Percentiles rank a stretch among this genome's conserved stretches.
phyloP scores from a whole-genome alignment of 352 stramenopile genomes.

The Pythium aquatile region DNA sequence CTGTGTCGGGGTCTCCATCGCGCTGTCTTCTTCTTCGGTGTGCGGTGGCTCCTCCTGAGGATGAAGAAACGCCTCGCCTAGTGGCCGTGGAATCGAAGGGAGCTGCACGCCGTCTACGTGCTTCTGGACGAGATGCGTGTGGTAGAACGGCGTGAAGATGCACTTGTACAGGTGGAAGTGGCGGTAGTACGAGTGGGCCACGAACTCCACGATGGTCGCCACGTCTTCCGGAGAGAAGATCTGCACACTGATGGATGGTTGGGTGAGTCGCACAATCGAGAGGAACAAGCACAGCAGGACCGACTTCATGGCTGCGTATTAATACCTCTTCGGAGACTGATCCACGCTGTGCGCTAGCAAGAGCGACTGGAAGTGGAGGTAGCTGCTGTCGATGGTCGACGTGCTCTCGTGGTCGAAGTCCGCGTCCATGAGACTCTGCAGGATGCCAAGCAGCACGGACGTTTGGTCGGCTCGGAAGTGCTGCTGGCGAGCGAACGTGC shows the following conservation, averaged over 20 bases:
- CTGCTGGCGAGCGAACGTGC: conserved; percentile 64
- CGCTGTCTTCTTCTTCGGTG: background rate
- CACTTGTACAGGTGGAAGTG: conserved; percentile 81
- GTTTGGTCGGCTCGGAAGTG: conserved; percentile 54
- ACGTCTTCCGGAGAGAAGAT: conserved; percentile 61
- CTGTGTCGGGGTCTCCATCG: background rate
- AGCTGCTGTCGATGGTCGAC: conserved; percentile 53
- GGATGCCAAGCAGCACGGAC: conserved; percentile 68
- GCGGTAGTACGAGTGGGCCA: conserved; percentile 78
- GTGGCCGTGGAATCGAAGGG: conserved; percentile 32
- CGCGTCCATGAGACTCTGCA: conserved; percentile 58
- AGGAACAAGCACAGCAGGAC: no score
- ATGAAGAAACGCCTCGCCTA: conserved; percentile 46
- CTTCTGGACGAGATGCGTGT: conserved; percentile 49
- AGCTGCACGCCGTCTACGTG: conserved; percentile 46
- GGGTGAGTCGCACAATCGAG: background rate
- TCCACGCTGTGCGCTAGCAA: conserved; percentile 69
- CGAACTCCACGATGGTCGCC: conserved; percentile 59
- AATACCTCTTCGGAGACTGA: conserved; percentile 62
- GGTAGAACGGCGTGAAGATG: conserved; percentile 68
- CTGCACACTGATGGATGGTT: conserved; percentile 33
- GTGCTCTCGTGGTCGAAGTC: conserved; percentile 48
- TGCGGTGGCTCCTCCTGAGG: conserved; percentile 13
- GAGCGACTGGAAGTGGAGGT: conserved; percentile 54
- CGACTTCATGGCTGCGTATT: background rate